Conservation (phyloP, 2,329 filamentous ascomycete genomes). For the Rhinocladiella mackenziei region DNA sequence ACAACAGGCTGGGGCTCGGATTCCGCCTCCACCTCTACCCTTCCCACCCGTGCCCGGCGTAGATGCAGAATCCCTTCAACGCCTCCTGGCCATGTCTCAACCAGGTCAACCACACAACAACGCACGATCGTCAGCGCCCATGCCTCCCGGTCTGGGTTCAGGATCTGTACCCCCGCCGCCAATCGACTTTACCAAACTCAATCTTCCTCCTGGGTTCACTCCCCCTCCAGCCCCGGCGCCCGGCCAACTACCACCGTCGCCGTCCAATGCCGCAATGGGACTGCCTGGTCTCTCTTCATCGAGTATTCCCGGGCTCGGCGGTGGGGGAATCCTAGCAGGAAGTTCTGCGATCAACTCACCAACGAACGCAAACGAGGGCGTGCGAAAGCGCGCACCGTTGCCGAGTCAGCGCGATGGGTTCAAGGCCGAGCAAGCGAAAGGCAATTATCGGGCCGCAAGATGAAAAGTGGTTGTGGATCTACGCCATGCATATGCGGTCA, state of each 20-base stretch:
- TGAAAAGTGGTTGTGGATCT: constrained; percentile 15
- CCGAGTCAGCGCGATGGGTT: constrained; percentile 82
- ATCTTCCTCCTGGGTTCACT: constrained; percentile 49
- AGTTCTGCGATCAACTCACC: too few relatives aligned
- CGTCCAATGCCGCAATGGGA: constrained; percentile 22
- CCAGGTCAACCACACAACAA: constrained; percentile 35
- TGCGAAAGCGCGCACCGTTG: constrained; percentile 59
- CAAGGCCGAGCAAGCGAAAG: constrained; percentile 66
- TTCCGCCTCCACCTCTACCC: constrained; percentile 23
- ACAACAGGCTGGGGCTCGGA: background rate
- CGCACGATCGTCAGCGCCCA: constrained; percentile 38
- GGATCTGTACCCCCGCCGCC: constrained; percentile 15
- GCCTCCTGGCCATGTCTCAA: constrained; percentile 29
- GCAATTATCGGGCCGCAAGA: constrained; percentile 46
- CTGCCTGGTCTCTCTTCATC: constrained; percentile 27
- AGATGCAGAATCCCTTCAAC: constrained; percentile 39
- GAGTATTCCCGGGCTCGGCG: constrained; percentile 14
- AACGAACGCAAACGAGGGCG: too few relatives aligned
- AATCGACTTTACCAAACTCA: constrained; percentile 34
- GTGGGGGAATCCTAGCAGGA: constrained; percentile 31
- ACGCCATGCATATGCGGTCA: background rate
- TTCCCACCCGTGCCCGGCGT: constrained; percentile 52
- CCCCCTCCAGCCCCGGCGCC: too few relatives aligned
- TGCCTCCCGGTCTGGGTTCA: constrained; percentile 4
- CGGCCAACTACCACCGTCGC: constrained; percentile 39